These are phyloP conservation scores for Gigaspora rosea DNA, from an alignment of 192 early-diverging fungal genomes.

Conservation along the genomic window DNA sequence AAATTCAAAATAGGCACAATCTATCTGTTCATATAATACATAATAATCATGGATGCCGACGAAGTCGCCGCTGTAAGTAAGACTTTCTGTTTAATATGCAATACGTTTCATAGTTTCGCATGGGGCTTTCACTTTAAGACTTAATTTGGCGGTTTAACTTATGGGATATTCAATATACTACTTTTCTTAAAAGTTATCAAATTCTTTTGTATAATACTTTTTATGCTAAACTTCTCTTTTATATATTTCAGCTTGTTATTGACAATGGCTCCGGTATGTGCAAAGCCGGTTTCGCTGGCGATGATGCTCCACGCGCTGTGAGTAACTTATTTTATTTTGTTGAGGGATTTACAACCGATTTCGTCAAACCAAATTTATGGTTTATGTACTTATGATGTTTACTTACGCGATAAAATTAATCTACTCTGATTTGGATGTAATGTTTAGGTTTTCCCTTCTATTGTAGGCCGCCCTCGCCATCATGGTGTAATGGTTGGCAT, in stretches of 20 bases:
- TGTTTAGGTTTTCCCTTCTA: constrained; percentile 63
- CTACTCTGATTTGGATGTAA: neutral
- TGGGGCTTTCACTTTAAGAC: neutral
- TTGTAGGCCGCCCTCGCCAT: constrained; percentile 85
- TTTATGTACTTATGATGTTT: too few species aligned
- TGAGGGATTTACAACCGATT: neutral
- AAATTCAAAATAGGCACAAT: neutral
- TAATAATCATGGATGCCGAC: constrained; percentile 61
- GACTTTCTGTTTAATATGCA: too few species aligned
- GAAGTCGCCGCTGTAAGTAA: constrained; percentile 82
- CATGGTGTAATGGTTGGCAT: constrained; percentile 90
- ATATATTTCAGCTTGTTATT: constrained; percentile 68
- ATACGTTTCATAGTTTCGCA: neutral
- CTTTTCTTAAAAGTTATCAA: neutral
- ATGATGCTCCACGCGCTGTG: constrained; percentile 88
- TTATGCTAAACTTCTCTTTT: neutral
- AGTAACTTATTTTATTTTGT: constrained; percentile 14
- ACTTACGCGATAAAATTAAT: neutral
- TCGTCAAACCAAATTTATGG: neutral
- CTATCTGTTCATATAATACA: neutral
- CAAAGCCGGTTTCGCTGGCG: constrained; percentile 92
- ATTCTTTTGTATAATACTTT: constrained; percentile 23
- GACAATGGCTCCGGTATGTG: constrained; percentile 96
- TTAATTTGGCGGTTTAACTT: constrained; percentile 10
- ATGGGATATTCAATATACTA: constrained; percentile 11